Evolutionary conservation across 805 yeast genomes (phyloP).

Genomic region (Saccharomycopsis selenospora): DNA sequence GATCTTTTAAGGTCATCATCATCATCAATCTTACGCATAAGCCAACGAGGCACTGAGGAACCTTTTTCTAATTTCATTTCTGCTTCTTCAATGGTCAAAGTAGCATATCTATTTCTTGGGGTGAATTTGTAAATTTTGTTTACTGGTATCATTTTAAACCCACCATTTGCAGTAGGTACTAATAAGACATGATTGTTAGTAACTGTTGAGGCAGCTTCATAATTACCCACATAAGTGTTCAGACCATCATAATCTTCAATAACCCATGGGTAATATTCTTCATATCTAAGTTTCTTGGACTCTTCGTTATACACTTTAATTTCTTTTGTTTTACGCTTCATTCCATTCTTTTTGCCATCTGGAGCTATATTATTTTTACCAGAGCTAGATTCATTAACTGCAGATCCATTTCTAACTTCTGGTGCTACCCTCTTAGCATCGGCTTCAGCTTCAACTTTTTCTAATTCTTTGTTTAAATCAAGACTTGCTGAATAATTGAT

Average conservation of each 20-base stretch:
- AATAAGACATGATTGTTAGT: constrained; percentile 60
- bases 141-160: constrained; percentile 86
- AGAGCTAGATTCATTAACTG: neutral
- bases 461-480: constrained; percentile 13
- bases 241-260: constrained; percentile 92
- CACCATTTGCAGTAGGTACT: constrained; percentile 76
- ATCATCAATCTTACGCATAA: constrained; percentile 78
- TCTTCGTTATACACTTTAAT: constrained; percentile 73
- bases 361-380: constrained; percentile 59
- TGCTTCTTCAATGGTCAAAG: constrained; percentile 92
- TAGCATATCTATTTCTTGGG: constrained; percentile 87
- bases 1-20: constrained; percentile 45
- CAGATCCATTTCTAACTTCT: neutral
- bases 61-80: constrained; percentile 88
- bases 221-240: constrained; percentile 92
- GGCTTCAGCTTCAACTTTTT: constrained; percentile 21
- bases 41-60: constrained; percentile 76
- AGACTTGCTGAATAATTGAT: neutral
- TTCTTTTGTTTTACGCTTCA: constrained; percentile 80
- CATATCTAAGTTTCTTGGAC: constrained; percentile 79
- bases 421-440: constrained; percentile 16
- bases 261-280: constrained; percentile 97
- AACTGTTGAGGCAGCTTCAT: constrained; percentile 72
- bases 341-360: constrained; percentile 66
- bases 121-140: constrained; percentile 92